Evolutionary conservation across 768 basidiomycete genomes (phyloP), one percentile per base, ranked within the genome.

Genomic region (Boletus subcaerulescens): DNA sequence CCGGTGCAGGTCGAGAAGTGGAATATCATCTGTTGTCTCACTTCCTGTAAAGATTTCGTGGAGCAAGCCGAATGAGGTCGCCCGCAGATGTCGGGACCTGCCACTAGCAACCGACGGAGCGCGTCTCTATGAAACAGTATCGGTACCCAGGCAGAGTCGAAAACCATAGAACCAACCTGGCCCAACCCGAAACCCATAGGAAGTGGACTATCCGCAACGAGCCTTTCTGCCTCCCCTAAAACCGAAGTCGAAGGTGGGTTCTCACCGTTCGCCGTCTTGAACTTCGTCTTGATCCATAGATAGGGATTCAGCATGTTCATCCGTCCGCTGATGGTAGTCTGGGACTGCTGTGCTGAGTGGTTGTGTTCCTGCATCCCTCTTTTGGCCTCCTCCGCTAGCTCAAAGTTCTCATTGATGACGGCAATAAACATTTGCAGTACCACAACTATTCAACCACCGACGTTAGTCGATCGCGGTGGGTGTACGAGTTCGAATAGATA

Each of bases 401-500:
- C 79, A 63, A 98, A 98, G 70, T 95, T 96, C 76, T 94, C 93
- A 65, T 94, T 91, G 77, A 97, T 93, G 42, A 95, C 93, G 29
- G 95, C 95, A 64, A 98, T 91, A 75, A 98, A 97, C 86, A 98
- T 89, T 66, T 96, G 93, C 45, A 95, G 69, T 10, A 96, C 79
- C 63, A 95, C 91, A 77, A 93, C 94, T 94, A 54, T 42, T 52
- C 38, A 60, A 44, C 22, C 53, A 29, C 49, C 46, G 46, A 12
- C 41, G 42, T 61, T 24, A 62, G 52, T 13, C 18, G 3, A 39
- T 44, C 40, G 5, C 7, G 15, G n/a, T 26, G 38, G 10, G 29
- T n/a, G 15, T 26, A 18, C 3, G 29, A 43, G 36, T 31, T 3
- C 14, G 32, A 26, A 40, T 48, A 52, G 17, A 41, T 44, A 45